A percentile compares a stretch with the other conserved stretches of the same genome.
phyloP scores from a whole-genome alignment of 2,329 filamentous ascomycete species.

The Apiospora sp. region DNA sequence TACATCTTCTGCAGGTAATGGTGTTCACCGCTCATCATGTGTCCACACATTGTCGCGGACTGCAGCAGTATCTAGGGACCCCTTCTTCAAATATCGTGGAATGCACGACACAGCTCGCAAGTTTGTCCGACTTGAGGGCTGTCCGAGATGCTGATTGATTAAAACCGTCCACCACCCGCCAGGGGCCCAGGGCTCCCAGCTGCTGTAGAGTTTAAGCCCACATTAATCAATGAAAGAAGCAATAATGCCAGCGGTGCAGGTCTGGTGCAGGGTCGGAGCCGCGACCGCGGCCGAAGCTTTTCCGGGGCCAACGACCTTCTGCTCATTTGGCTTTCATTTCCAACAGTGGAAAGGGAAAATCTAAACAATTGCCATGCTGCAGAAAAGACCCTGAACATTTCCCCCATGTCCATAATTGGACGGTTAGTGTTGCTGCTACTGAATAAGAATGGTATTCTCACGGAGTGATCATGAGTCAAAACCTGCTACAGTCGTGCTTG shows the following conservation, averaged over 20 bases:
- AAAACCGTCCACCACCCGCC: background rate
- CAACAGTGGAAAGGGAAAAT: background rate
- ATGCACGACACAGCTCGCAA: slow-evolving; percentile 18
- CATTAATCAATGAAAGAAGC: slow-evolving; percentile 14
- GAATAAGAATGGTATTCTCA: background rate
- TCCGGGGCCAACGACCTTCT: background rate
- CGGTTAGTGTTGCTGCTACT: background rate
- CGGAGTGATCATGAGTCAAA: background rate
- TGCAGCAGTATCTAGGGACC: slow-evolving; percentile 15
- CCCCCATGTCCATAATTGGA: background rate
- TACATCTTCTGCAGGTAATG: slow-evolving; percentile 10
- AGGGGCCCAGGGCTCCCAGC: background rate
- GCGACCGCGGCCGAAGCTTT: background rate
- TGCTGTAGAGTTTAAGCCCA: slow-evolving; percentile 13
- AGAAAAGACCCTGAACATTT: background rate
- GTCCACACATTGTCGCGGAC: slow-evolving; percentile 17
- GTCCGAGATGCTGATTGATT: slow-evolving; percentile 7
- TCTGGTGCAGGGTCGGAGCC: background rate
- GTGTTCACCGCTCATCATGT: slow-evolving; percentile 13
- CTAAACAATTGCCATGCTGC: background rate
- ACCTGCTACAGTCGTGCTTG: background rate
- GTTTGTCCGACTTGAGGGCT: slow-evolving; percentile 8
- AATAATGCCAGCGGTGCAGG: background rate
- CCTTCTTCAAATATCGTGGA: background rate
- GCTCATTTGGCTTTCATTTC: background rate